phyloP scores from a whole-genome alignment of 495 filamentous ascomycete species.

The Neurospora hispaniola region DNA sequence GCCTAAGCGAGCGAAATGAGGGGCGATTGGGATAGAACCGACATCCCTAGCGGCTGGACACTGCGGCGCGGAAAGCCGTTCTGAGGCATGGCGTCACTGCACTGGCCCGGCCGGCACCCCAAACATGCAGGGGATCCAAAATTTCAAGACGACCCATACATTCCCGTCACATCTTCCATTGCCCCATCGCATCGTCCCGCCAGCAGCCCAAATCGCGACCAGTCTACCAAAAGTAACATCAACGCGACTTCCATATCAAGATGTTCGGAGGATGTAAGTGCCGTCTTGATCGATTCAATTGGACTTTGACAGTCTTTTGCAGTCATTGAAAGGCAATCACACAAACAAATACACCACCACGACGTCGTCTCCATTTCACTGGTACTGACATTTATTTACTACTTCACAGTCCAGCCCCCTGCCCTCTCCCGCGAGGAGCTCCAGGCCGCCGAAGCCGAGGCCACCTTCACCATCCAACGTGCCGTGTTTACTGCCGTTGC shows the following conservation, averaged over 20 bases:
- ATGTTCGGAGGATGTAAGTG: conserved; percentile 40
- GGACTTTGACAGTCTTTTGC: too few species aligned
- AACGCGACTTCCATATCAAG: conserved; percentile 8
- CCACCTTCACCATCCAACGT: conserved; percentile 52
- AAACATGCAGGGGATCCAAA: not conserved
- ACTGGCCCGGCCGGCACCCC: not conserved
- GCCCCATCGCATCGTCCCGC: not conserved
- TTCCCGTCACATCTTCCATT: not conserved
- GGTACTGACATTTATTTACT: not conserved
- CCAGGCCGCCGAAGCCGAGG: conserved; percentile 57
- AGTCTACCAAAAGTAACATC: not conserved
- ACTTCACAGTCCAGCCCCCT: conserved; percentile 34
- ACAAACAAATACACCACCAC: conserved; percentile 5
- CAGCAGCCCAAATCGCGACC: not conserved
- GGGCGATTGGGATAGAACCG: not conserved
- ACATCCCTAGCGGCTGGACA: not conserved
- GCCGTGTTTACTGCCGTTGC: conserved; percentile 51
- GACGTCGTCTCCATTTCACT: not conserved
- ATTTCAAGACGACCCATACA: not conserved
- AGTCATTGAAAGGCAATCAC: not conserved
- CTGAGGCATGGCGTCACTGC: not conserved
- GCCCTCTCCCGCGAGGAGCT: conserved; percentile 42
- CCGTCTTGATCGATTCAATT: not conserved
- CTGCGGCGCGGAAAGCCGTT: not conserved
- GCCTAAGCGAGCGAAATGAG: not conserved